Evolutionary conservation across 1,284 basidiomycete genomes (phyloP).

Genomic region (Xerocomus cyaneibrunnescens): DNA sequence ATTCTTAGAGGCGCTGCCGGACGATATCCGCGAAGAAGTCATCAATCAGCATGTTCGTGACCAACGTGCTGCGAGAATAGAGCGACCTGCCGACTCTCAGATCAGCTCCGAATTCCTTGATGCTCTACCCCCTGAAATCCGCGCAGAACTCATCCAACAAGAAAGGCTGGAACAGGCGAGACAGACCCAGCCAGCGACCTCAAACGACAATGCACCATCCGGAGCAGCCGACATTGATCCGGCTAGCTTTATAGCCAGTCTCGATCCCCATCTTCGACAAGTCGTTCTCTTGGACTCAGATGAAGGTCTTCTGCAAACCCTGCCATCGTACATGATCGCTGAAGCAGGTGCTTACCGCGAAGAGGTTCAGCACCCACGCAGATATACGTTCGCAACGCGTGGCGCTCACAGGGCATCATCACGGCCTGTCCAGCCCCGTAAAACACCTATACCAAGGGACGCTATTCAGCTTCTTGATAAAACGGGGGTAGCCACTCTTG

Average conservation of each 20-base stretch:
- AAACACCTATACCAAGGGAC: constrained; percentile 65
- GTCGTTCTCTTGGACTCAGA: constrained; percentile 87
- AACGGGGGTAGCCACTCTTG: constrained; percentile 83
- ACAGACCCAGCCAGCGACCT: constrained; percentile 49
- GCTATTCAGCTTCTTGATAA: constrained; percentile 95
- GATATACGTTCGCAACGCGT: constrained; percentile 38
- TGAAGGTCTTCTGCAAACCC: constrained; percentile 75
- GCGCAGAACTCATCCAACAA: constrained; percentile 95
- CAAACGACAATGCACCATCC: constrained; percentile 38
- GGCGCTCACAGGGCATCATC: constrained; percentile 36
- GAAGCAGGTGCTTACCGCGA: constrained; percentile 74
- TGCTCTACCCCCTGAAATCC: constrained; percentile 93
- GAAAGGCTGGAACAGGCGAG: constrained; percentile 83
- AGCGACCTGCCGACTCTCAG: constrained; percentile 76
- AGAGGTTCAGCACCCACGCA: constrained; percentile 40
- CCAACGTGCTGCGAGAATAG: constrained; percentile 71
- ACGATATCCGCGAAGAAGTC: constrained; percentile 99
- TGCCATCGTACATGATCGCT: constrained; percentile 82
- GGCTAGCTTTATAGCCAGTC: constrained; percentile 83
- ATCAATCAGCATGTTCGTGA: constrained; percentile 97
- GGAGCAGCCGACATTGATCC: constrained; percentile 77
- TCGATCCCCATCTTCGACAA: constrained; percentile 83
- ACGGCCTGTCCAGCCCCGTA: constrained; percentile 43
- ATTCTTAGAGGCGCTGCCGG: constrained; percentile 96
- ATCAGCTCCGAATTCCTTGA: constrained; percentile 96